Evolutionary conservation across 805 yeast genomes (phyloP).

Genomic region (Starmerella floris): DNA sequence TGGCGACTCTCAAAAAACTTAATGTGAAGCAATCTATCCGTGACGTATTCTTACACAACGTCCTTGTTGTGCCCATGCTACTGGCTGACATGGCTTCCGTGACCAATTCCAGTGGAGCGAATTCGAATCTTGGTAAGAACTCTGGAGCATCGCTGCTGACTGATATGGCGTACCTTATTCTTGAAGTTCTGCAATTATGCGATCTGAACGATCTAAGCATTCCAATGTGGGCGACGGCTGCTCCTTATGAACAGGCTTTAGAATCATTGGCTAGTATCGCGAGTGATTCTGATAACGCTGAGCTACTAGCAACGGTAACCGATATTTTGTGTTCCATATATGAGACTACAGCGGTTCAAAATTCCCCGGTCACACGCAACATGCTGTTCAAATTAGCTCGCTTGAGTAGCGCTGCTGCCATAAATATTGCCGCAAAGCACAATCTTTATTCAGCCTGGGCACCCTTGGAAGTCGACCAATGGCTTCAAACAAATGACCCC

Average conservation of each 20-base stretch:
- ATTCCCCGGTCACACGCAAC: slow-evolving; percentile 16
- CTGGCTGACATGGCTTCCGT: not conserved
- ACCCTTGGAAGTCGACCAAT: slow-evolving; percentile 36
- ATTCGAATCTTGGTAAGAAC: not conserved
- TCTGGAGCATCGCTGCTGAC: not conserved
- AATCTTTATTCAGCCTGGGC: slow-evolving; percentile 54
- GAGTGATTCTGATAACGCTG: slow-evolving; percentile 12
- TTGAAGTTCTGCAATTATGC: slow-evolving; percentile 4
- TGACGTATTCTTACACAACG: not conserved
- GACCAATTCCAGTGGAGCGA: not conserved
- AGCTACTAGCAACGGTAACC: slow-evolving; percentile 28
- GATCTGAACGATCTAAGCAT: not conserved
- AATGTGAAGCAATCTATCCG: not conserved
- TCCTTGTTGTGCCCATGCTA: not conserved
- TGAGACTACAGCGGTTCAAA: slow-evolving; percentile 11
- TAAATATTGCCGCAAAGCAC: slow-evolving; percentile 51
- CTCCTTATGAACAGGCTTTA: not conserved
- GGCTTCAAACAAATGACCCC: slow-evolving; percentile 17
- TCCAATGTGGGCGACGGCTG: slow-evolving; percentile 9
- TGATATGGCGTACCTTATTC: not conserved
- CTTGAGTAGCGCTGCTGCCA: slow-evolving; percentile 31
- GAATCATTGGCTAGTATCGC: slow-evolving; percentile 17
- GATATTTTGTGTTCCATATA: slow-evolving; percentile 33
- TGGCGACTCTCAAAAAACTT: not conserved
- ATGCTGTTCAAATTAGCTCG: slow-evolving; percentile 39